Base-by-base conservation (phyloP, 2,329 filamentous ascomycete species). In the Leptodontidium sp. region DNA sequence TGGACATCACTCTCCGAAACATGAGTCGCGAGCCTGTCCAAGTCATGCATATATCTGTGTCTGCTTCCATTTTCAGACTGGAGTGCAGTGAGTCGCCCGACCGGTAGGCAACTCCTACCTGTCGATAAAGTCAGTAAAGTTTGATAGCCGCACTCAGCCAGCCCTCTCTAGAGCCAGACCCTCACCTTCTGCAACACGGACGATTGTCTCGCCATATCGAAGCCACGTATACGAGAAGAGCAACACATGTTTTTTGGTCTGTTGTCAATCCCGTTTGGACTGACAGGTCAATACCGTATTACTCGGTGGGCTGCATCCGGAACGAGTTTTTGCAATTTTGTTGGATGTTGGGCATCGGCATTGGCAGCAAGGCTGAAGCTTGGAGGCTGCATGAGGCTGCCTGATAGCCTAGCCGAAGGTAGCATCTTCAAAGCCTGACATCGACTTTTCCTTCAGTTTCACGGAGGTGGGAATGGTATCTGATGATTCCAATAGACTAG, bases 131-230 rank as follows among this genome's bases (percentile, higher is more conserved):
- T 45, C 14, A 29, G 38, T 12, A 21, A 26, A 1, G 21, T 26
- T 59, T 45, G 57, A 59, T 59, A 59, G 38, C 35, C 21, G 21
- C 57, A 59, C 38, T 45, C 38, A 26, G 38, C 55, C 35, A 12
- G 38, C 21, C 57, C 35, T 21, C 4, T 15, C 17, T 6, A 26
- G 6, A 17, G 35, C n/a, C 35, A 24, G 55, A 43, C 35, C 35
- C 35, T 21, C 17, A 12, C 35, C 6, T 5, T 50, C n/a, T 24
- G 47, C 47, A 50, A 8, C 47, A 26, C 47, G 47, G 21, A 21
- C 3, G 55, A 43, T 40, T 40, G 55, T 58, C 55, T 58, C 35
- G 55, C 55, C 55, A 43, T 58, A 58, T 58, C 55, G 17, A 24
- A 58, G 55, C 55, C 55, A 58, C 35, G 35, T 58, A 40, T 21